phyloP scores from a whole-genome alignment of 140 eudicot species.

The Cichorium intybus region DNA sequence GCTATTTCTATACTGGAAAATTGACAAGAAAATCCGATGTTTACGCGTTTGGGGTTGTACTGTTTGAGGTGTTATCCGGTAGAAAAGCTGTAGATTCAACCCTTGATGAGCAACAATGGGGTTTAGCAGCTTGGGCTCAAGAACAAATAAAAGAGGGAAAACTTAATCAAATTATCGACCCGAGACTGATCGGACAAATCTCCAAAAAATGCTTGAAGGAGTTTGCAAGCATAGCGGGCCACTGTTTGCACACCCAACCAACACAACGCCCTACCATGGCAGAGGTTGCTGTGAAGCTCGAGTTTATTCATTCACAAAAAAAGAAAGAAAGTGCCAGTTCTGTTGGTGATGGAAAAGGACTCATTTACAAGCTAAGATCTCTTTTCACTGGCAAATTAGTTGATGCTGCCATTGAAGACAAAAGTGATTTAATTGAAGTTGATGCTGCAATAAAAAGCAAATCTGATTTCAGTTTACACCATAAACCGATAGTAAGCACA shows the following conservation, averaged over 20 bases:
- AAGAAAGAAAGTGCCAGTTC: not conserved
- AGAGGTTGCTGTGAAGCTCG: not conserved
- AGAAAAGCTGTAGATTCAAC: slow-evolving; percentile 31
- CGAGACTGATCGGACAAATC: slow-evolving; percentile 17
- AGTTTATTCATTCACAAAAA: slow-evolving; percentile 1
- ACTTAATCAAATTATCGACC: slow-evolving; percentile 9
- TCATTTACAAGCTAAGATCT: not conserved
- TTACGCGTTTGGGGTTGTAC: slow-evolving; percentile 43
- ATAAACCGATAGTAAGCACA: no score
- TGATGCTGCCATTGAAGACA: not conserved
- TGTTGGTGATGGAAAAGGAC: not conserved
- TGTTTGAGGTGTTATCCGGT: slow-evolving; percentile 34
- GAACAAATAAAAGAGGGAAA: slow-evolving; percentile 19
- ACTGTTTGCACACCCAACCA: slow-evolving; percentile 23
- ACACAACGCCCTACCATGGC: slow-evolving; percentile 12
- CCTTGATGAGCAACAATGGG: slow-evolving; percentile 19
- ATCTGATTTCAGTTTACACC: no score
- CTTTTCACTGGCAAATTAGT: not conserved
- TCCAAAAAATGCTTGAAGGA: slow-evolving; percentile 27
- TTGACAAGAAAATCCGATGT: slow-evolving; percentile 37
- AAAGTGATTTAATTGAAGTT: not conserved
- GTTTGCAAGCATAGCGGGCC: slow-evolving; percentile 19
- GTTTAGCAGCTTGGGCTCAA: slow-evolving; percentile 29
- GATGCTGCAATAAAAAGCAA: no score
- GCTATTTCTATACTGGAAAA: slow-evolving; percentile 19